Evolutionary conservation across 306 rosid genomes (phyloP).

Genomic region (Rubus idaeus): DNA sequence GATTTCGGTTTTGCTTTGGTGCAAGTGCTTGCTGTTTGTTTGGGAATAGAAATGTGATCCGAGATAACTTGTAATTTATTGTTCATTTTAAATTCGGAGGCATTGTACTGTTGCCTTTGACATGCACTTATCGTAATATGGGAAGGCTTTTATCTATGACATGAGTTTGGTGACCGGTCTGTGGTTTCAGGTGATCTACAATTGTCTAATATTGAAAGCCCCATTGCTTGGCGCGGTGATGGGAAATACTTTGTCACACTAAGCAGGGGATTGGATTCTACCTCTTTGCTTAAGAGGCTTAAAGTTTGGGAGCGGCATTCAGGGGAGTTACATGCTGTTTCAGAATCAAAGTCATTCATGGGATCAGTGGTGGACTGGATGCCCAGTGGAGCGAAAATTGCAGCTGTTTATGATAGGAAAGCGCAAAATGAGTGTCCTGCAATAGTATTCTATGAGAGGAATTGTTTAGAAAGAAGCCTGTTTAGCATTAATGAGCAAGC

Average conservation of each 20-base stretch:
- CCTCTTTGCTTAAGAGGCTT: conserved; percentile 48
- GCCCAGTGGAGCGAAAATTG: conserved; percentile 97
- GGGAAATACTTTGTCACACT: conserved; percentile 82
- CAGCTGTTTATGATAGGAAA: conserved; percentile 66
- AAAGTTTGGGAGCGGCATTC: conserved; percentile 92
- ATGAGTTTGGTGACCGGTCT: conserved; percentile 12
- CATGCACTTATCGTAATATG: neutral
- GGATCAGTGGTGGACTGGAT: conserved; percentile 85
- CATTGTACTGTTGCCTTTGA: neutral
- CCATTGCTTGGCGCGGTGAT: conserved; percentile 92
- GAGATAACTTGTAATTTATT: neutral
- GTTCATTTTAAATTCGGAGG: neutral
- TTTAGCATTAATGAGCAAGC: conserved; percentile 61
- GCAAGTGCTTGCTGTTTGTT: neutral
- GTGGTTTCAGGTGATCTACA: conserved; percentile 60
- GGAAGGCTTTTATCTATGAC: neutral
- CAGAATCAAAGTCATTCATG: conserved; percentile 63
- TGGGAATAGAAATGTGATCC: neutral
- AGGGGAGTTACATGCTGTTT: conserved; percentile 66
- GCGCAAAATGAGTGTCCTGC: conserved; percentile 61
- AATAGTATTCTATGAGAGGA: conserved; percentile 85
- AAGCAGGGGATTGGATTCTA: conserved; percentile 36
- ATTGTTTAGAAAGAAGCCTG: conserved; percentile 80
- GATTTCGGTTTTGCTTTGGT: neutral
- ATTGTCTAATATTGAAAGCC: conserved; percentile 29